Base-by-base conservation (phyloP, 208 protist species). In the Leishmania guyanensis region DNA sequence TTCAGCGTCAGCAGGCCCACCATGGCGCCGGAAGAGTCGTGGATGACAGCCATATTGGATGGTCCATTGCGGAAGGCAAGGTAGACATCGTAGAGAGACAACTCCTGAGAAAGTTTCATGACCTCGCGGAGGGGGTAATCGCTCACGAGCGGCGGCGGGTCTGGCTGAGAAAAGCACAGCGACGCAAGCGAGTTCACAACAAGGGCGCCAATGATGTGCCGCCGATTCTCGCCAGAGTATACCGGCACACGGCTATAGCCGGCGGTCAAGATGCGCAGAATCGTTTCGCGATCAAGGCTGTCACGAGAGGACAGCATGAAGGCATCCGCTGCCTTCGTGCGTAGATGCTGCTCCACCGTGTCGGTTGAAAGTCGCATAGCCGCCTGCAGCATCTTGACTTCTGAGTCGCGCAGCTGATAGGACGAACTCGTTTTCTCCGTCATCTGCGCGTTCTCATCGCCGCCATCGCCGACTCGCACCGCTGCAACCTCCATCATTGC, bases 191-290 rank as follows among this genome's bases (percentile, higher is more conserved):
- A 92, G 69, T 98, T 97, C 17, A 96, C 89, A 69, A 97, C 89
- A 39, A 98, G 84, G 33, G 93, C 86, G 10, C 97, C 97, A 66
- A 98, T 86, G 77, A 98, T 92, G 84, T 98, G 94, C 22, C 75
- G 79, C 46, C 86, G 91, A 76, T 89, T 79, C 20, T 90, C 86
- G 53, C 86, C 88, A 26, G 88, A 88, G 86, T 94, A 98, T 1
- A 98, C 92, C 16, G 96, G 96, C 51, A 98, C 83, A 51, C 96
- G 91, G 51, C 88, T 96, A 86, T 94, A 95, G 51, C 93, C 95
- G 5, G 66, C 64, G n/a, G 85, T 54, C 14, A 94, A 69, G 83
- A 98, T 95, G 65, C 73, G 79, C 33, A 89, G 69, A 62, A 97
- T 88, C n/a, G 85, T 92, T 39, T 88, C 78, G 10, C 86, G 77